Evolutionary conservation across 2,329 filamentous ascomycete species (phyloP).

Genomic region (Ceratocystis harringtonii): DNA sequence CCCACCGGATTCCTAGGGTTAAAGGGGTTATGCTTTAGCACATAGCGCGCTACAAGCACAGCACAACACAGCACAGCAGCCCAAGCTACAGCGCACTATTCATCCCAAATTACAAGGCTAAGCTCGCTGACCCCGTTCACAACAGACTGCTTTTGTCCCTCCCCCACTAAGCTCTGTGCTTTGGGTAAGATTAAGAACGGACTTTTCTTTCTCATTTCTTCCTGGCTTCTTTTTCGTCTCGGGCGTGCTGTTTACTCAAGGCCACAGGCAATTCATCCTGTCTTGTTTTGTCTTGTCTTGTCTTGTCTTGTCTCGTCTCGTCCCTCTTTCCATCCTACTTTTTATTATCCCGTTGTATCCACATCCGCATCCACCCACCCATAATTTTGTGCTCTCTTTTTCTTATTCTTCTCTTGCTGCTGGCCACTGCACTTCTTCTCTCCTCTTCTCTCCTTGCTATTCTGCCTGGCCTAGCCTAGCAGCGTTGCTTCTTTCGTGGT

Average conservation of each 20-base stretch:
- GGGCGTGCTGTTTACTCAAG: not conserved
- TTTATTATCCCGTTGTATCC: slow-evolving; percentile 2
- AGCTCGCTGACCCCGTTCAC: too few species aligned
- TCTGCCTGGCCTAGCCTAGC: not conserved
- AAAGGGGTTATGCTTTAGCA: too few species aligned
- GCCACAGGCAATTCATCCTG: not conserved
- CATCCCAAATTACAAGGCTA: too few species aligned
- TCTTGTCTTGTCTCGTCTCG: not conserved
- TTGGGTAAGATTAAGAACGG: not conserved
- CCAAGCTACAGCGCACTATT: too few species aligned
- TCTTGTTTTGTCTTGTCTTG: not conserved
- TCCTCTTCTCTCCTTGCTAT: not conserved
- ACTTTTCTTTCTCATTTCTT: slow-evolving; percentile 1
- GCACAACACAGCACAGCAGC: too few species aligned
- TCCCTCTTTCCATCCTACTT: not conserved
- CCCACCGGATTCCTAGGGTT: too few species aligned
- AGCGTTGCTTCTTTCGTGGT: not conserved
- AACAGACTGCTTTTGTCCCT: not conserved
- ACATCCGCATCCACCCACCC: slow-evolving; percentile 1
- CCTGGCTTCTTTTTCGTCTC: not conserved
- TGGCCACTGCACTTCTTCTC: not conserved
- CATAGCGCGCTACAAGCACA: too few species aligned
- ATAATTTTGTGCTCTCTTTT: not conserved
- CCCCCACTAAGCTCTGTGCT: not conserved
- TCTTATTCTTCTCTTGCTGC: not conserved